Base-by-base conservation (phyloP, 192 early-diverging fungal genomes). In the Pilaira anomala region DNA sequence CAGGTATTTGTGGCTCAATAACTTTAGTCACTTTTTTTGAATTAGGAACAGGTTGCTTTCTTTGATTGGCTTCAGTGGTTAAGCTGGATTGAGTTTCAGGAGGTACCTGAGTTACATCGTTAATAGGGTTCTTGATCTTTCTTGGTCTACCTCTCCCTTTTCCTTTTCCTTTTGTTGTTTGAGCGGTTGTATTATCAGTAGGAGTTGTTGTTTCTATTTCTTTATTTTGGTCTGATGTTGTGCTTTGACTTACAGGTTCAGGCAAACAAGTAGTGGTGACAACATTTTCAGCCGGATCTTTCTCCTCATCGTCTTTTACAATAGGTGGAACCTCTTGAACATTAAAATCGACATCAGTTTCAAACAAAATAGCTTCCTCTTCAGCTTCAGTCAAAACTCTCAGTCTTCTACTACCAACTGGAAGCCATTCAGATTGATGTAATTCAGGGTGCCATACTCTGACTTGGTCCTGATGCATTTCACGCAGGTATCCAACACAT, bases 381-480 rank as follows among this genome's bases (percentile, higher is more conserved):
- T 79, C 82, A 3, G 73, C 68, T 8, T 67, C 53, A 2, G 68
- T 51, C 21, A 73, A 7, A 12, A 73, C 13, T 39, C 68, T 48
- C 39, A 85, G 28, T 18, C 81, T 62, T 22, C 71, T 62, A 69
- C 81, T 83, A 22, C 75, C 81, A 13, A 73, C 68, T 7, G 61
- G 46, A 5, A 85, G 50, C 83, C 83, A 85, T 54, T 85, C 80
- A 45, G 74, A 63, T 5, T 76, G 54, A 8, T 68, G 68, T 62
- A 76, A 78, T 13, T 68, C 76, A 64, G 76, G 78, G 57, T 74
- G 81, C 46, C 72, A 77, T 12, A 85, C 71, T 26, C 69, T 48
- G 11, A 85, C 77, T 60, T 71, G 72, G 1, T 76, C 69, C 8
- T 69, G 30, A 19, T 72, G 56, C 68, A 81, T 63, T 14, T 78